Evolutionary conservation across 495 filamentous ascomycete genomes (phyloP), one percentile per base, ranked within the genome.

Genomic region (Talaromyces ruber): DNA sequence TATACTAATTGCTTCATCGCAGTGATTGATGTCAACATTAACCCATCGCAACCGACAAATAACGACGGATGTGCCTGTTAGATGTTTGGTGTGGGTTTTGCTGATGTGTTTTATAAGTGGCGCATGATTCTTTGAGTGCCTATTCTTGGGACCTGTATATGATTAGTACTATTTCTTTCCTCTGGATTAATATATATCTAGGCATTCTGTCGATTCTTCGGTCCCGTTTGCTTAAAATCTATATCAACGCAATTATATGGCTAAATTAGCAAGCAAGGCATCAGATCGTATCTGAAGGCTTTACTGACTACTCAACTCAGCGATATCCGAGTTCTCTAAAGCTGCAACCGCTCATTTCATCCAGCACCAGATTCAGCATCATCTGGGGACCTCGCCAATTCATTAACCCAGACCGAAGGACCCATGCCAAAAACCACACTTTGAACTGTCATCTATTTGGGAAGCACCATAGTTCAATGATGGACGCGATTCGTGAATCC

Each of bases 11-110:
- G 29, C 45, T 64, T 22, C 62, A 21, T 60, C 51, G 14, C 64
- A 93, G 90, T 93, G 91, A 96, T 97, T 69, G 92, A 97, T 77
- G 93, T 97, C 65, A 93, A 93, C 69, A 96, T 93, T 67, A 92
- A 87, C 66, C 84, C 84, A 59, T 84, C 83, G 65, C 82, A 88
- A 65, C 82, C 83, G 52, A 77, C 84, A 62, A 82, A 78, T 67
- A 90, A 93, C 72, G 88, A 96, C 60, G 86, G 90, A 63, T 95
- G 92, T 73, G 82, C 88, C 54, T 96, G 92, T 74, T 96, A 82
- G 76, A 54, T 56, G 51, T 62, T 60, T 52, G 18, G 29, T 50
- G 2, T 21, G 18, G 18, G 53, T 9, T 56, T 50, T 24, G 18
- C 18, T 45, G 59, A 37, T 54, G 29, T 57, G 29, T 62, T n/a